Evolutionary conservation across 2,329 filamentous ascomycete species (phyloP), one percentile per base, ranked within the genome.

Genomic region (Colletotrichum tabaci): DNA sequence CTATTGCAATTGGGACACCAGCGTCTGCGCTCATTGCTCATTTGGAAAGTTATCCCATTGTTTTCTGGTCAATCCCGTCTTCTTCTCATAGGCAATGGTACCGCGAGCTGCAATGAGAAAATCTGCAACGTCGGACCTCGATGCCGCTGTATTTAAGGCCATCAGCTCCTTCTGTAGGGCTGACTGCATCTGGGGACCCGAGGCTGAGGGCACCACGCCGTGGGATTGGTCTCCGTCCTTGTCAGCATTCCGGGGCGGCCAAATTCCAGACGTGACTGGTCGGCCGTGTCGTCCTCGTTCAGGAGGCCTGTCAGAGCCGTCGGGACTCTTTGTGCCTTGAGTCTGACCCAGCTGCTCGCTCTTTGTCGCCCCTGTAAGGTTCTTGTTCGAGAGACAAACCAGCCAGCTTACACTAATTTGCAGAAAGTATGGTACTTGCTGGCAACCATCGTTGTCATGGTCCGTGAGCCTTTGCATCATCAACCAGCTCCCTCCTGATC

Each of bases 221-320:
- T 40, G 52, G 68, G 44, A 68, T 68, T 63, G 64, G 68, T 63
- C 58, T 71, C 68, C 57, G 65, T 58, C 47, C 65, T 26, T 46
- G 30, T 55, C 56, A 57, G n/a, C 40, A 53, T 30, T 42, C 38
- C 65, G 46, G 12, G 13, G 44, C 53, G 52, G 46, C 42, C 68
- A 42, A 46, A 58, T 63, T 35, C 38, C 65, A 42, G 47, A 40
- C 67, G 15, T 40, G 47, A 47, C 50, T 57, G 23, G 57, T 47
- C 55, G 16, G 35, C 21, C 26, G 44, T 44, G 47, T 71, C 35
- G 55, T 42, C 18, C 40, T 68, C 40, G 56, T 66, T 61, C 70
- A 72, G 66, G 66, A 71, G 61, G 57, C 61, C 38, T 67, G 44
- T n/a, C 52, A 30, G 16, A 30, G 60, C 66, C 35, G 35, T 10